Evolutionary conservation across 805 yeast genomes (phyloP), one percentile per base, ranked within the genome.

Genomic region (Sugiyamaella boreocaroliniensis): DNA sequence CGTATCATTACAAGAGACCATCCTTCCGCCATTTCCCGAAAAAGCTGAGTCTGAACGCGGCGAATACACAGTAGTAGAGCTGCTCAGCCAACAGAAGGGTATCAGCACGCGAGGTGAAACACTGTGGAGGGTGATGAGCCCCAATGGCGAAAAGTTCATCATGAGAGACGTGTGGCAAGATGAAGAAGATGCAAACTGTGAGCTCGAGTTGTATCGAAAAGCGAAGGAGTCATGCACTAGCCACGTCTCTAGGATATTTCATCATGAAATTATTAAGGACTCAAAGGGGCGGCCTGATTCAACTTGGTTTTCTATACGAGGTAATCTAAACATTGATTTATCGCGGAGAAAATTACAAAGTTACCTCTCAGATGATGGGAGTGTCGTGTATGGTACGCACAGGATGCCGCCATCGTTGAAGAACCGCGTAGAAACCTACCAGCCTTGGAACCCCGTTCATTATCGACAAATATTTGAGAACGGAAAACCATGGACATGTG

Each of bases 101-200:
- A 26, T 47, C 15, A 41, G 51, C 15, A 18, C 18, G 12, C 32
- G 51, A 15, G 51, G 47, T 6, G 51, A 48, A 20, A 48, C 51
- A 14, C 42, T 48, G n/a, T 48, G 51, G 51, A 6, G 14, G 4
- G 16, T 22, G 14, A 14, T 15, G 19, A 16, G 40, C 20, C 41
- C 34, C 8, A 43, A 32, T 11, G 16, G 43, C 9, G 37, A 29
- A 26, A 46, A 20, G 11, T 48, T 19, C n/a, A n/a, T 48, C 14
- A n/a, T 48, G 40, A 7, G 51, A 42, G 51, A 48, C 26, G 22
- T 48, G 8, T 48, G 51, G 51, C 51, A 48, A 16, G 51, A 48
- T 14, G 37, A 20, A 11, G 51, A 48, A 42, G 51, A 48, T 26
- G 40, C 22, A 7, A 16, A 4, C 29, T 11, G 15, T 22, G 51